These are phyloP conservation scores for Excoecaria cochinchinensis DNA, from an alignment of 345 rosid genomes.

Conservation along the genomic window DNA sequence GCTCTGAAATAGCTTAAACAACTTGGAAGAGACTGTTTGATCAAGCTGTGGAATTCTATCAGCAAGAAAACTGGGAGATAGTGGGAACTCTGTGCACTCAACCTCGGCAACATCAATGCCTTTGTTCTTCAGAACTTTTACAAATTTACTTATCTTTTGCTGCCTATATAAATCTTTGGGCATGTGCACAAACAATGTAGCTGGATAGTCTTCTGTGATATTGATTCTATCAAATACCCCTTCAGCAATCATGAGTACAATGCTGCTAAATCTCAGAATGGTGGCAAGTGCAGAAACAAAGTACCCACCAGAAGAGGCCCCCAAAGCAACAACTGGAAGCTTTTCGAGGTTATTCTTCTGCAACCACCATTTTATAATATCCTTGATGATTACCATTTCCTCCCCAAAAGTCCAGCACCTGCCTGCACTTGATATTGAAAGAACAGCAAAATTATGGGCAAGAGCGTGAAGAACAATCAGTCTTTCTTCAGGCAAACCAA, in stretches of 20 bases:
- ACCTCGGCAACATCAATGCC: slow-evolving; percentile 77
- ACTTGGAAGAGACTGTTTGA: slow-evolving; percentile 41
- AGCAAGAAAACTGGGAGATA: slow-evolving; percentile 49
- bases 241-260: slow-evolving; percentile 82
- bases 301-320: slow-evolving; percentile 94
- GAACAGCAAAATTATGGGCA: slow-evolving; percentile 53
- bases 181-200: slow-evolving; percentile 92
- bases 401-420: slow-evolving; percentile 73
- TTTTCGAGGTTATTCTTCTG: slow-evolving; percentile 46
- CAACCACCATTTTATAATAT: slow-evolving; percentile 62
- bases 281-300: slow-evolving; percentile 76
- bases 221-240: slow-evolving; percentile 66
- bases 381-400: slow-evolving; percentile 52
- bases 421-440: slow-evolving; percentile 65
- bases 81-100: slow-evolving; percentile 64
- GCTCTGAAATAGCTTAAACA: slow-evolving; percentile 52
- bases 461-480: slow-evolving; percentile 60
- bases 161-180: slow-evolving; percentile 69
- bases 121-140: slow-evolving; percentile 50
- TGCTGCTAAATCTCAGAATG: slow-evolving; percentile 58
- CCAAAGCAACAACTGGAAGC: slow-evolving; percentile 85
- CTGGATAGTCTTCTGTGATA: slow-evolving; percentile 56
- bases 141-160: slow-evolving; percentile 56
- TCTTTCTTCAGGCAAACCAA: slow-evolving; percentile 87
- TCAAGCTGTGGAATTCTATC: slow-evolving; percentile 67